These are phyloP conservation scores for Grosmannia penicillata DNA, from an alignment of 2,329 filamentous ascomycete genomes.

Conservation along the genomic window DNA sequence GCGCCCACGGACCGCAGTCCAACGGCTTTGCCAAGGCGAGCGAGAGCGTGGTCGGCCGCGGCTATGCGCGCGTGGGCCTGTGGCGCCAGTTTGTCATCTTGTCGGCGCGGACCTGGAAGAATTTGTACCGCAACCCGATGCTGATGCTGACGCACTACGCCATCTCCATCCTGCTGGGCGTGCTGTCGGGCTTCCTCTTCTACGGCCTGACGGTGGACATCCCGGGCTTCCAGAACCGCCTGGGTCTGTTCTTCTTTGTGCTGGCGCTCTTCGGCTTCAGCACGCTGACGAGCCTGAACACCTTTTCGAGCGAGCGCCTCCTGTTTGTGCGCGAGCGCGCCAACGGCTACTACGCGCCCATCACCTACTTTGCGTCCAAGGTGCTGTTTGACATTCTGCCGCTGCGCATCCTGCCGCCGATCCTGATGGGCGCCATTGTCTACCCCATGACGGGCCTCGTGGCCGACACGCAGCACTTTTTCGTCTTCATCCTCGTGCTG, in stretches of 20 bases:
- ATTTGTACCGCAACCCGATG: conserved; percentile 93
- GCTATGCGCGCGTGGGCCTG: conserved; percentile 71
- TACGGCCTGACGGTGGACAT: conserved; percentile 95
- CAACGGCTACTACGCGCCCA: conserved; percentile 88
- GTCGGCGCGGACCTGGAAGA: conserved; percentile 86
- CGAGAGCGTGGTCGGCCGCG: conserved; percentile 51
- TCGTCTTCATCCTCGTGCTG: conserved; percentile 80
- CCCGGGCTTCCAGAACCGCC: conserved; percentile 90
- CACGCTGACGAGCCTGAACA: conserved; percentile 81
- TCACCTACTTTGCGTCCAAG: conserved; percentile 90
- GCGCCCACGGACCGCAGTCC: too few relatives aligned
- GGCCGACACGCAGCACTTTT: conserved; percentile 67
- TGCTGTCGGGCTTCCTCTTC: conserved; percentile 89
- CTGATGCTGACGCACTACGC: conserved; percentile 98
- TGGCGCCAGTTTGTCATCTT: conserved; percentile 76
- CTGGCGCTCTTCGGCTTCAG: conserved; percentile 93
- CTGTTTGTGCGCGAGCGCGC: conserved; percentile 87
- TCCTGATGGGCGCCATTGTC: conserved; percentile 88
- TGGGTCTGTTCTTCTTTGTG: conserved; percentile 96
- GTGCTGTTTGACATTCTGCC: conserved; percentile 97
- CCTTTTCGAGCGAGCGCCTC: conserved; percentile 81
- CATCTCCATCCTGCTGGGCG: conserved; percentile 85
- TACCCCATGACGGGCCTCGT: conserved; percentile 97
- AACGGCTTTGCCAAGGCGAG: conserved; percentile 30
- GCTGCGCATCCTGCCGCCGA: conserved; percentile 81